Evolutionary conservation across 257 asterid species (phyloP), one percentile per base, ranked within the genome.

Genomic region (Solanum corneliomulleri): DNA sequence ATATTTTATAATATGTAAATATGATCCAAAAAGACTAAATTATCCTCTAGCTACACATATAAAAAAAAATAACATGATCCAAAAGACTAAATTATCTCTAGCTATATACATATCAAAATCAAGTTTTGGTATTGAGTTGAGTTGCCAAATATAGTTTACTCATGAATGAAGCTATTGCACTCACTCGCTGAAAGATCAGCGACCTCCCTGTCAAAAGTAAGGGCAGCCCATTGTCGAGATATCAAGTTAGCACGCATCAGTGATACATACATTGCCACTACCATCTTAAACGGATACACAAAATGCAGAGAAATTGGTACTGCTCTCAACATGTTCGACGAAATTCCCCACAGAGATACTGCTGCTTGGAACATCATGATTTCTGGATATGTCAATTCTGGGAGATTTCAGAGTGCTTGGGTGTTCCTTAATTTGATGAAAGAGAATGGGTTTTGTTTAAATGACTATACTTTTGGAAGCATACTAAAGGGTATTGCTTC

Each of bases 351-450:
- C 68, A 92, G 91, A 86, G 98, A 96, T 85, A 91, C 94, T 27
- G 95, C 92, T 41, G 93, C 98, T 84, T 95, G 99, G 98, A 96
- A 96, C 94, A 95, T 95, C 49, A 35, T 95, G 87, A 89, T 96
- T 88, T 80, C 97, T 33, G 98, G 93, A 23, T 88, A 92, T 76
- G 93, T 93, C 66, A 96, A 93, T 86, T 89, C 92, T 3, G 89
- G 94, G 44, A 86, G 80, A 60, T 91, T 94, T 82, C 23, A 35
- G 72, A 82, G 81, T 76, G 92, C 98, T 31, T 94, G 98, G 98
- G 95, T 82, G 68, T 89, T 90, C 71, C 86, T 90, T 44, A 92
- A 89, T 69, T 85, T 88, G 68, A 96, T 96, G 99, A 95, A 93
- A 88, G 70, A 84, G 11, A n/a, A 37, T 16, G 95, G 95, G 56